Conservation (phyloP, 148 eudicot genomes). For the Hydrangea macrophylla region DNA sequence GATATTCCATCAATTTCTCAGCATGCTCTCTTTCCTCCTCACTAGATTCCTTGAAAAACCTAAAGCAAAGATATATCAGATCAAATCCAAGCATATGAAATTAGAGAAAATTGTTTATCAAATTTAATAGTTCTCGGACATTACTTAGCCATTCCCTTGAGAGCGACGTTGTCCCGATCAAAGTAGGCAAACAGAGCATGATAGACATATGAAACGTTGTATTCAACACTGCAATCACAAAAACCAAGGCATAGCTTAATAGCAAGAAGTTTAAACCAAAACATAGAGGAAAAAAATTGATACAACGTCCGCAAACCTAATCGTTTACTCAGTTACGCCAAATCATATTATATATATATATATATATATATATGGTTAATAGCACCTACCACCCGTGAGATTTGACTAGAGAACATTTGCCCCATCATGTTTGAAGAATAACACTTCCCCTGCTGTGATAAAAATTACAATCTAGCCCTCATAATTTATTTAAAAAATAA, state of each 20-base stretch:
- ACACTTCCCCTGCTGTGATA: too few species aligned
- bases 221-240: constrained; percentile 73
- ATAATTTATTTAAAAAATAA: too few species aligned
- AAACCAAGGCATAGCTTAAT: neutral
- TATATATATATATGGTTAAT: too few species aligned
- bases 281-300: neutral
- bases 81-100: neutral
- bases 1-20: constrained; percentile 92
- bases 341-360: too few species aligned
- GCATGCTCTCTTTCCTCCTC: constrained; percentile 93
- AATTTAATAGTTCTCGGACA: neutral
- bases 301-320: neutral
- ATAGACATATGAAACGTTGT: constrained; percentile 87
- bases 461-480: too few species aligned
- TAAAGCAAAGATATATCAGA: constrained; percentile 15
- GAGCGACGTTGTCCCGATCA: constrained; percentile 93
- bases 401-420: too few species aligned
- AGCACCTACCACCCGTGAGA: too few species aligned
- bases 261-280: neutral
- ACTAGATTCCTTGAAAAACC: constrained; percentile 91
- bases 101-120: neutral
- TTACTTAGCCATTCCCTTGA: constrained; percentile 92
- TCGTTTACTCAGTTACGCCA: too few species aligned
- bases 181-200: constrained; percentile 94
- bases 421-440: too few species aligned